Evolutionary conservation across 768 basidiomycete species (phyloP).

Genomic region (Pleurotus cornucopiae): DNA sequence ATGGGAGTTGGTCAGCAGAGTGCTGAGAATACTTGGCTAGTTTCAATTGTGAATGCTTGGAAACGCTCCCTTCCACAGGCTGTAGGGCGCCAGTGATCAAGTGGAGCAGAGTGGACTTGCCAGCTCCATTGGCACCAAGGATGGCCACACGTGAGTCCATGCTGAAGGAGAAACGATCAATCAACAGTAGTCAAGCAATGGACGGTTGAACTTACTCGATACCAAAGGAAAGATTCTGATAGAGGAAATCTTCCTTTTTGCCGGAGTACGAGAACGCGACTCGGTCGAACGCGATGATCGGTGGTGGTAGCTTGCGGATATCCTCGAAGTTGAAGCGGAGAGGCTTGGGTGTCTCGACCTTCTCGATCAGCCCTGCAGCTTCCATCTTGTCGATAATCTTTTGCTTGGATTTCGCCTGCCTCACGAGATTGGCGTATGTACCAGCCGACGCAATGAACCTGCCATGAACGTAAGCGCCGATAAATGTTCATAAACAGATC

Average conservation of each 20-base stretch:
- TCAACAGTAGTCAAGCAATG: conserved; percentile 24
- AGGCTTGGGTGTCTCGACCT: conserved; percentile 69
- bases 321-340: conserved; percentile 96
- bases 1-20: conserved; percentile 96
- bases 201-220: conserved; percentile 70
- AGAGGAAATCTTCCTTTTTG: conserved; percentile 82
- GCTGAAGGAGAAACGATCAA: conserved; percentile 68
- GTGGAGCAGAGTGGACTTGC: conserved; percentile 89
- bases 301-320: conserved; percentile 87
- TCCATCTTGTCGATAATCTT: conserved; percentile 99
- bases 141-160: conserved; percentile 96
- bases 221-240: conserved; percentile 90
- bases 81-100: conserved; percentile 82
- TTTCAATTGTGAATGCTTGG: conserved; percentile 86
- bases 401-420: conserved; percentile 98
- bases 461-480: conserved; percentile 10
- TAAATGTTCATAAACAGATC: neutral
- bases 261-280: conserved; percentile 97
- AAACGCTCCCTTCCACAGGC: conserved; percentile 81
- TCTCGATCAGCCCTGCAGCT: conserved; percentile 94
- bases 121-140: conserved; percentile 93
- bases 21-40: conserved; percentile 99
- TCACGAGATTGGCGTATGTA: conserved; percentile 98
- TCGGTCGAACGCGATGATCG: conserved; percentile 93
- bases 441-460: conserved; percentile 99